These are phyloP conservation scores for Marasmius tenuissimus DNA, from an alignment of 1,284 basidiomycete species.

Conservation along the genomic window DNA sequence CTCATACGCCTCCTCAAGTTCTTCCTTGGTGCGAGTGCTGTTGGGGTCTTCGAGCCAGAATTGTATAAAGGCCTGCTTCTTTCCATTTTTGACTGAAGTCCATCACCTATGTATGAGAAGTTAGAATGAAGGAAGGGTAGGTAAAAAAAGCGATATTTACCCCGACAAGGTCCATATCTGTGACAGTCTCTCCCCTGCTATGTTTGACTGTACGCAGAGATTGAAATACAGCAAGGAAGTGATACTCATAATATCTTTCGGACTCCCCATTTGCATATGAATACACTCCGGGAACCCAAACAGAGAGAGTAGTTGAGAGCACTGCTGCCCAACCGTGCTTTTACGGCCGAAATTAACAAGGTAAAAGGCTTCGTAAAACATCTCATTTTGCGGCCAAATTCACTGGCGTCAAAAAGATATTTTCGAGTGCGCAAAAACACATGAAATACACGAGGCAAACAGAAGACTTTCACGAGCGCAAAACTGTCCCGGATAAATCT, in stretches of 20 bases:
- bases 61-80: background rate
- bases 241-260: background rate
- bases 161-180: background rate
- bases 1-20: background rate
- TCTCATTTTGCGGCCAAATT: no score
- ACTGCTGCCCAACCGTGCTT: no score
- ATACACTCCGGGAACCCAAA: background rate
- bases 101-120: background rate
- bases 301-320: background rate
- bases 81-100: background rate
- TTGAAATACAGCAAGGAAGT: background rate
- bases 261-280: background rate
- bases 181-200: no score
- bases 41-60: background rate
- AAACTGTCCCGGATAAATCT: no score
- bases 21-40: background rate
- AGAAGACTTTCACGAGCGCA: no score
- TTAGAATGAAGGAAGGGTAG: background rate
- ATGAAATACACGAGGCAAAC: no score
- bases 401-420: no score
- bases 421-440: no score
- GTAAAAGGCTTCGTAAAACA: no score
- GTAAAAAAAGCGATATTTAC: background rate
- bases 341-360: no score
- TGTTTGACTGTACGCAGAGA: background rate